Base-by-base conservation (phyloP, 2,329 filamentous ascomycete genomes). In the Alternaria angustiovoidea region DNA sequence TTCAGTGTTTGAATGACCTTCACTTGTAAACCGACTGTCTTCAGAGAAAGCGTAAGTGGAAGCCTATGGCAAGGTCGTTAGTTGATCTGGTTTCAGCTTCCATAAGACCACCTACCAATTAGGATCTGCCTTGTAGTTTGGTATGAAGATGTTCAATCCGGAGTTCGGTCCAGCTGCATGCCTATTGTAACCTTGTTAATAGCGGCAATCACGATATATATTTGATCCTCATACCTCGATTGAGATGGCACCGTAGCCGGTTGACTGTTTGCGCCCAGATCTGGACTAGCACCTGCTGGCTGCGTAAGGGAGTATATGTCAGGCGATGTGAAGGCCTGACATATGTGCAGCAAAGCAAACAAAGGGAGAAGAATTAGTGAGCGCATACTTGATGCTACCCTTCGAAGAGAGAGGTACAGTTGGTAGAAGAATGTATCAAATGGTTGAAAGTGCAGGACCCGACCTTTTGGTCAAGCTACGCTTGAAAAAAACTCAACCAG, bases 1-100 rank as follows among this genome's bases (percentile, higher is more conserved):
- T 42, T 57, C 4, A 60, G 53, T 16, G 57, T 34, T 46, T 60
- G 34, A 2, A 60, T 57, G 5, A 57, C 53, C 26, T 51, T 60
- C 2, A 57, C 57, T 51, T 60, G 57, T 6, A 60, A 12, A 16
- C 57, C 57, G 16, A 60, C 32, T 14, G 57, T 57, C 22, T 60
- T 60, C 12, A 60, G 57, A 30, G 57, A 30, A 0, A 60, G 46
- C 3, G 53, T 46, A 7, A 60, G 47, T 8, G 57, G 46, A 42
- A 60, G 52, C 57, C 57, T 60, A 20, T 1, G 4, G 2, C n/a
- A 20, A 8, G 28, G 32, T 57, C 47, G 56, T 3, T 30, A 1
- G 20, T 18, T 26, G 8, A 2, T 8, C 5, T 22, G 2, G 11
- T 2, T 14, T 16, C 22, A 22, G 7, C 7, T 28, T 18, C 0